phyloP scores from a whole-genome alignment of 345 rosid genomes.

The Physaria fendleri region DNA sequence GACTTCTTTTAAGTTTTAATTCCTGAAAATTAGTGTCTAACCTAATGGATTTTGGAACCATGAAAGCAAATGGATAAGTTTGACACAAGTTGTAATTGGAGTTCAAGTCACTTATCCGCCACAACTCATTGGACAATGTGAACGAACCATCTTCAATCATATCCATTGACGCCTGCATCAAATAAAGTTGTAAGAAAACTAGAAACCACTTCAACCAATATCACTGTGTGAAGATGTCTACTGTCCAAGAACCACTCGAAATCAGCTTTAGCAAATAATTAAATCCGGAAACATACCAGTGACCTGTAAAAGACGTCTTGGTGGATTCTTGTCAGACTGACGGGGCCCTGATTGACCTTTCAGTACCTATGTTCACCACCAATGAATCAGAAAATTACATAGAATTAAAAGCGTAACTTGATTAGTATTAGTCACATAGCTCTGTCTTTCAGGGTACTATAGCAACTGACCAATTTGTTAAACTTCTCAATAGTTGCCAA shows the following conservation, averaged over 20 bases:
- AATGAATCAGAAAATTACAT: background rate
- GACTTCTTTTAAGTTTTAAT: background rate
- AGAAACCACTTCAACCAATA: constrained; percentile 6
- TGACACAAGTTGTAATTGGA: constrained; percentile 64
- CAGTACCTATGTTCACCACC: constrained; percentile 38
- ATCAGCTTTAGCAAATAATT: background rate
- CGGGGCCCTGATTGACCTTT: constrained; percentile 65
- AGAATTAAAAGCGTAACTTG: background rate
- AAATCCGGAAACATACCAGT: constrained; percentile 48
- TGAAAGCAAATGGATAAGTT: constrained; percentile 84
- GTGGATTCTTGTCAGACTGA: constrained; percentile 63
- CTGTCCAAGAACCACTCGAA: background rate
- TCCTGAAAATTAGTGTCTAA: constrained; percentile 15
- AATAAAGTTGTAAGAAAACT: background rate
- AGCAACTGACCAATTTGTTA: constrained; percentile 61
- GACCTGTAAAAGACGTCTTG: constrained; percentile 82
- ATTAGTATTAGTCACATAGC: background rate
- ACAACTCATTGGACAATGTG: constrained; percentile 62
- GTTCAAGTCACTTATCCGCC: constrained; percentile 84
- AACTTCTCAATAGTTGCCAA: constrained; percentile 89
- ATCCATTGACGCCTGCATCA: constrained; percentile 51
- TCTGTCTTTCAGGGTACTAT: background rate
- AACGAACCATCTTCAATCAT: constrained; percentile 73
- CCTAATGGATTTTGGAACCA: constrained; percentile 84
- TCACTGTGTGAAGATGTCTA: background rate